These are phyloP conservation scores for Macrophomina tecta DNA, from an alignment of 2,329 filamentous ascomycete genomes.

Conservation along the genomic window DNA sequence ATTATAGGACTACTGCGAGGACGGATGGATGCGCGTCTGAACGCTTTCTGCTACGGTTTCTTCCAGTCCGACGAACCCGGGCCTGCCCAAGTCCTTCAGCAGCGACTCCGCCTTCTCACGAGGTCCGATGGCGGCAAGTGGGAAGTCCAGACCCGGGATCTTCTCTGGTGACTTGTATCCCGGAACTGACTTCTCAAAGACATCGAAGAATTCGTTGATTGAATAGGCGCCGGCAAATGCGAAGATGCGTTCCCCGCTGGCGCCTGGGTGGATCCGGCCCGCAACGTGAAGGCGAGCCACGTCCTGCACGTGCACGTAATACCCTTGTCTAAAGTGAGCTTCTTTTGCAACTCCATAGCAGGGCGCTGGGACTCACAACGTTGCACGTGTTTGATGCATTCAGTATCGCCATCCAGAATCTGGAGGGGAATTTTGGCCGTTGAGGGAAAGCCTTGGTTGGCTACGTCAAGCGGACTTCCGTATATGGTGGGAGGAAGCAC, in stretches of 20 bases:
- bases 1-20: too few relatives aligned
- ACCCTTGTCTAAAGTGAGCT: not conserved
- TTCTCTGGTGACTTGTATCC: not conserved
- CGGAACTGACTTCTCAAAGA: slow-evolving; percentile 27
- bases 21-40: too few relatives aligned
- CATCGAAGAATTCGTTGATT: slow-evolving; percentile 27
- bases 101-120: slow-evolving; percentile 22
- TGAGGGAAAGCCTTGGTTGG: not conserved
- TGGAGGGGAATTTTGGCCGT: not conserved
- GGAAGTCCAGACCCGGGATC: slow-evolving; percentile 24
- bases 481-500: not conserved
- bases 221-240: slow-evolving; percentile 27
- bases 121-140: not conserved
- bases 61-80: slow-evolving; percentile 30
- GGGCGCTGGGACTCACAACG: too few relatives aligned
- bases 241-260: slow-evolving; percentile 28
- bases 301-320: slow-evolving; percentile 4
- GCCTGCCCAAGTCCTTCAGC: slow-evolving; percentile 29
- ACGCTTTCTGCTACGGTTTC: not conserved
- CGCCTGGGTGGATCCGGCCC: slow-evolving; percentile 25
- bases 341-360: too few relatives aligned
- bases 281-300: slow-evolving; percentile 5
- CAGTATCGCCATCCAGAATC: not conserved
- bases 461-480: not conserved
- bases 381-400: too few relatives aligned